Conservation (phyloP, 768 basidiomycete genomes). For the Mrakia gelida region DNA sequence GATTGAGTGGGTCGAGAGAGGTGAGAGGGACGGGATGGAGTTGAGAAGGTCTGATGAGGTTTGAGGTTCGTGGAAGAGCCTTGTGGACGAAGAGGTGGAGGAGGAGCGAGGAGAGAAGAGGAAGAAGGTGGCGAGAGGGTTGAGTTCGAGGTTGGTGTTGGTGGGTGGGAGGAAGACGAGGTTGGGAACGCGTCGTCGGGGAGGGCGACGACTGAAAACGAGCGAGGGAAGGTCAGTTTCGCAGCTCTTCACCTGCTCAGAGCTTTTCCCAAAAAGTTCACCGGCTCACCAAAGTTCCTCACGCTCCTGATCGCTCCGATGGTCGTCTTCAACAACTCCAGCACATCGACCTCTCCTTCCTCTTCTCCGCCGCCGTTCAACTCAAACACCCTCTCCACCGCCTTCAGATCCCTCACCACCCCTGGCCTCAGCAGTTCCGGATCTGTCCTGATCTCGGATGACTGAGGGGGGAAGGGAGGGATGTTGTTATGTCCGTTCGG, state of each 20-base stretch:
- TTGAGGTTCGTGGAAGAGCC: constrained; percentile 17
- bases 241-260: too few relatives aligned
- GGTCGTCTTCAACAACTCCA: constrained; percentile 68
- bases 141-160: neutral
- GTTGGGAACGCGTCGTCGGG: constrained; percentile 55
- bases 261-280: neutral
- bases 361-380: neutral
- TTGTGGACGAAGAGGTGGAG: constrained; percentile 1
- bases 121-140: neutral
- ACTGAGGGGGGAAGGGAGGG: constrained; percentile 53
- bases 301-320: constrained; percentile 76
- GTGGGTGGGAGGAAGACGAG: neutral
- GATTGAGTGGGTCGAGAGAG: neutral
- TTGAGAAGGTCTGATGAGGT: constrained; percentile 32
- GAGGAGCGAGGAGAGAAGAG: neutral
- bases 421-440: constrained; percentile 72
- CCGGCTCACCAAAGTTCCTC: constrained; percentile 57
- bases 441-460: constrained; percentile 48
- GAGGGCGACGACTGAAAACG: constrained; percentile 57
- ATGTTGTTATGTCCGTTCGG: constrained; percentile 46
- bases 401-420: constrained; percentile 67
- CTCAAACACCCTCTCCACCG: constrained; percentile 51
- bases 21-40: constrained; percentile 42
- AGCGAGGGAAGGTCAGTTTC: neutral
- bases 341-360: constrained; percentile 54